phyloP scores from a whole-genome alignment of 2,329 filamentous ascomycete species.

The Raffaelea albimanens region DNA sequence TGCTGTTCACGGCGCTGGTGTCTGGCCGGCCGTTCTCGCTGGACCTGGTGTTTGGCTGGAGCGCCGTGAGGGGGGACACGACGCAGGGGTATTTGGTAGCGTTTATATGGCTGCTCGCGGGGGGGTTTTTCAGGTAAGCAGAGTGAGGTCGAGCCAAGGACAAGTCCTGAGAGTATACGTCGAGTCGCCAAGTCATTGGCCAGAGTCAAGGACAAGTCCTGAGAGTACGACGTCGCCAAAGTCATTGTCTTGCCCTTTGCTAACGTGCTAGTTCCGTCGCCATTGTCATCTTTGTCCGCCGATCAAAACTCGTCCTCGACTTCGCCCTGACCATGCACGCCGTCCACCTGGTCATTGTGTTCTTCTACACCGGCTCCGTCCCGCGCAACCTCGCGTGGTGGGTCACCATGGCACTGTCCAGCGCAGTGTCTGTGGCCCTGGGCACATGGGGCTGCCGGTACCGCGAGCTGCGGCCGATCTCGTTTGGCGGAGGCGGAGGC shows the following conservation, averaged over 20 bases:
- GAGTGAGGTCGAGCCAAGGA: too few species aligned
- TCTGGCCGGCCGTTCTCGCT: conserved; percentile 44
- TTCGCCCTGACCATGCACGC: conserved; percentile 71
- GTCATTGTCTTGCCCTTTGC: too few species aligned
- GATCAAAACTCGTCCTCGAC: conserved; percentile 89
- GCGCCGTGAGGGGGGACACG: conserved; percentile 49
- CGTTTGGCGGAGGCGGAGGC: conserved; percentile 57
- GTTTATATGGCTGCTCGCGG: conserved; percentile 48
- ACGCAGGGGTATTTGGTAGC: conserved; percentile 52
- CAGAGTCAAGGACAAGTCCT: too few species aligned
- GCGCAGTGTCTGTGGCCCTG: conserved; percentile 41
- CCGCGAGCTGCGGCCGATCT: conserved; percentile 80
- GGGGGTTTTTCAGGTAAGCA: conserved; percentile 39
- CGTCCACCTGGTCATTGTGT: conserved; percentile 33
- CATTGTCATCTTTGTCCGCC: conserved; percentile 72
- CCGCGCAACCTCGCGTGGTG: conserved; percentile 84
- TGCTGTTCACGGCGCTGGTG: conserved; percentile 50
- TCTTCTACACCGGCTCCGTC: conserved; percentile 66
- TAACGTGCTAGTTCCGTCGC: conserved; percentile 59
- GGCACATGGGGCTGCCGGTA: conserved; percentile 89
- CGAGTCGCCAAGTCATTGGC: too few species aligned
- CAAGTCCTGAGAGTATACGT: too few species aligned
- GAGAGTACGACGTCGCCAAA: too few species aligned
- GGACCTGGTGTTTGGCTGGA: conserved; percentile 49
- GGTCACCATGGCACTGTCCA: conserved; percentile 45